Base-by-base conservation (phyloP, 2,329 filamentous ascomycete species). In the Kalaharituber pfeilii region DNA sequence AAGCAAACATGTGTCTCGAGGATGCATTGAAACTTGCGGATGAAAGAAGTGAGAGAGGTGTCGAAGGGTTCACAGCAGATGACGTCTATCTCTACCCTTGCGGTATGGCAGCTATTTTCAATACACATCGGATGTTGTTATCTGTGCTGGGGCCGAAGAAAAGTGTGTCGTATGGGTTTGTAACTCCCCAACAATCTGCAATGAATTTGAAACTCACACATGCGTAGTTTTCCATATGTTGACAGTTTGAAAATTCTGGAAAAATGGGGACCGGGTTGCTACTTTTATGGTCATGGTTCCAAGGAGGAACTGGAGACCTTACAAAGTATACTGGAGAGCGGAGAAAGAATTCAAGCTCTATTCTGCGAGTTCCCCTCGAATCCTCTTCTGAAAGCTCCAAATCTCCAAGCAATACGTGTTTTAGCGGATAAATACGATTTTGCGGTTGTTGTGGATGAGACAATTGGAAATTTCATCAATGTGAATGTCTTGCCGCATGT, bases 331-430 rank as follows among this genome's bases (percentile, higher is more conserved):
- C 72, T 96, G 5, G 69, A 78, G 59, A 67, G 67, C 8, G 89
- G 89, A 39, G 84, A 94, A 68, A 77, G 75, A 49, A 89, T 82
- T 65, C 75, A 94, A 4, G 84, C 78, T 0, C 74, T 98, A 2
- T 96, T 95, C 69, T 94, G 86, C 68, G 91, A 98, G 66, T 95
- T 96, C 60, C 91, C 91, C 0, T 82, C 86, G 29, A 98, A 98
- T 65, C 91, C 91, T 3, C 75, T 96, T 13, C 73, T 98, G 36
- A 82, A 79, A 52, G 86, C 86, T 24, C 89, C 89, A 0, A 81
- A 98, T 67, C 76, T 98, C 20, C 71, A 72, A 57, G 81, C 88
- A n/a, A 89, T 98, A 56, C 81, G 84, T 33, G 67, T 69, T 15
- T 71, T 98, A 25, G 88, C 89, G 1, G 80, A 94, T 65, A 74